Evolutionary conservation across 495 filamentous ascomycete genomes (phyloP).

Genomic region (Trichoderma erinaceum): DNA sequence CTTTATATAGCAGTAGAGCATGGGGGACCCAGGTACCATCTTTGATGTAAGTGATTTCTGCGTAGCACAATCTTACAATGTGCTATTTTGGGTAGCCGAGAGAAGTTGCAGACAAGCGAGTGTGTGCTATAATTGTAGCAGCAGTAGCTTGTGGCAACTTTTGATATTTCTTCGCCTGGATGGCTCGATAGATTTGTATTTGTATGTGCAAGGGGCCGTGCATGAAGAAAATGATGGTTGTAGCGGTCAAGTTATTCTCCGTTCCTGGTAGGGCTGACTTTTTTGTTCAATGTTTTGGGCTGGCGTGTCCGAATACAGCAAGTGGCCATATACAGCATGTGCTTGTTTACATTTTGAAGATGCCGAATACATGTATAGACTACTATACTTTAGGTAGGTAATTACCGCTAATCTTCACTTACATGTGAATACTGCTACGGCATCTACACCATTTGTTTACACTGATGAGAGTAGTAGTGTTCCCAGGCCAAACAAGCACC

Average conservation of each 20-base stretch:
- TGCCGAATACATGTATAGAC: too few species aligned
- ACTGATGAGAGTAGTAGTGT: too few species aligned
- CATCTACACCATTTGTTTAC: too few species aligned
- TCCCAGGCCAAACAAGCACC: background rate
- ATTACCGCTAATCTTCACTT: background rate
- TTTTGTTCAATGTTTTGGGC: background rate
- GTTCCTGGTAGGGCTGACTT: conserved; percentile 2
- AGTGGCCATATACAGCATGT: too few species aligned
- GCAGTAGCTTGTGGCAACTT: background rate
- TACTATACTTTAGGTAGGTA: too few species aligned
- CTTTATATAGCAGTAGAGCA: background rate
- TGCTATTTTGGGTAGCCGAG: conserved; percentile 2
- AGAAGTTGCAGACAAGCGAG: background rate
- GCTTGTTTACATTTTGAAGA: too few species aligned
- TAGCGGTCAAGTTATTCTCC: conserved; percentile 1
- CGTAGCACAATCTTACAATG: background rate
- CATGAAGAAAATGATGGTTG: background rate
- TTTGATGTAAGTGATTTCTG: background rate
- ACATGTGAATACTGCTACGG: background rate
- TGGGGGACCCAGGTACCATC: too few species aligned
- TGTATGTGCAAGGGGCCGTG: background rate
- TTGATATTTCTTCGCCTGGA: background rate
- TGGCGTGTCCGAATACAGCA: background rate
- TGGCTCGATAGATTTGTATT: background rate
- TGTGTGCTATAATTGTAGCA: background rate